Evolutionary conservation across 2,329 filamentous ascomycete genomes (phyloP).

Genomic region (Fusarium incarnatum): DNA sequence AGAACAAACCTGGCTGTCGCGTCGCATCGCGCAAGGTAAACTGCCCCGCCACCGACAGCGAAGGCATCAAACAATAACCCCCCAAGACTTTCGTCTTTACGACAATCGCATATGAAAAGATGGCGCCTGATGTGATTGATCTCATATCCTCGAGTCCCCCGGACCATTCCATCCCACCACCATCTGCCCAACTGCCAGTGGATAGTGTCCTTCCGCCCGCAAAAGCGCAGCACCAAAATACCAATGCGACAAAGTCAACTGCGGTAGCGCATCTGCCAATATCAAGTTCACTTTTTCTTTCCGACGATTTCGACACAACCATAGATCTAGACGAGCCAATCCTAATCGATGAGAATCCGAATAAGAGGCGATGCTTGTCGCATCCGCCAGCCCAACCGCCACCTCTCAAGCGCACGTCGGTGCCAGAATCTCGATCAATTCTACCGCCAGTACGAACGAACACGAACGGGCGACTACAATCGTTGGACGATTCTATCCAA

Average conservation of each 20-base stretch:
- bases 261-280: neutral
- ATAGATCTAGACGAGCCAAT: slow-evolving; percentile 51
- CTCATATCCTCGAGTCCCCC: slow-evolving; percentile 54
- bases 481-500: slow-evolving; percentile 49
- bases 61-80: neutral
- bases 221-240: neutral
- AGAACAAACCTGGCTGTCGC: slow-evolving; percentile 13
- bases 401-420: slow-evolving; percentile 32
- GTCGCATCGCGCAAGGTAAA: slow-evolving; percentile 33
- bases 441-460: slow-evolving; percentile 19
- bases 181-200: slow-evolving; percentile 2
- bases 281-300: slow-evolving; percentile 36
- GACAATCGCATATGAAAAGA: slow-evolving; percentile 24
- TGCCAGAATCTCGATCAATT: neutral
- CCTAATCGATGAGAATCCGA: slow-evolving; percentile 35
- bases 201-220: neutral
- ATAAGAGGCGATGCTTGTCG: slow-evolving; percentile 49
- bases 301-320: slow-evolving; percentile 57
- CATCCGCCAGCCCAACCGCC: slow-evolving; percentile 30
- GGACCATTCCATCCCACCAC: neutral
- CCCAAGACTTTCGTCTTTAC: neutral
- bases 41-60: slow-evolving; percentile 15
- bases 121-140: slow-evolving; percentile 52
- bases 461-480: slow-evolving; percentile 2
- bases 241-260: neutral